Percentiles rank a stretch among this genome's conserved stretches.
Conservation (phyloP, 1,139 yeast species). For the Debaryomyces psychrophilus region DNA sequence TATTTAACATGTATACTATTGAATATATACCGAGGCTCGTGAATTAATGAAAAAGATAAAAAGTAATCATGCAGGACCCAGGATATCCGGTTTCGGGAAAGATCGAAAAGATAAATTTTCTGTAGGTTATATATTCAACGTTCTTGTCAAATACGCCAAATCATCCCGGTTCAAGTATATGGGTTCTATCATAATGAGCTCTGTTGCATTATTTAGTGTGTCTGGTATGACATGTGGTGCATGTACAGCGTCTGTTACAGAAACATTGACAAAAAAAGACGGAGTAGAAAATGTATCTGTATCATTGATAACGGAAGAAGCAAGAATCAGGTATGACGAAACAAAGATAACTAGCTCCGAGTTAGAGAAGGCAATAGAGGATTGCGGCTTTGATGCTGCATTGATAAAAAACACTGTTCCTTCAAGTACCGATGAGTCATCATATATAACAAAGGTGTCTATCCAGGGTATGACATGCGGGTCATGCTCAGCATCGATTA, state of each 20-base stretch:
- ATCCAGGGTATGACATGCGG: slow-evolving; percentile 45
- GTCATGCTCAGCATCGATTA: slow-evolving; percentile 45
- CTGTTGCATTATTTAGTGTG: slow-evolving; percentile 17
- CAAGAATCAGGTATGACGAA: slow-evolving; percentile 27
- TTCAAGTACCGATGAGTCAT: background rate
- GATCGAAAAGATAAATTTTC: slow-evolving; percentile 15
- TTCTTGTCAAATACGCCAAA: background rate
- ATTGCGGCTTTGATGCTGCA: slow-evolving; percentile 41
- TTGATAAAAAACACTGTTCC: slow-evolving; percentile 2
- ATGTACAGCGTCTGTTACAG: slow-evolving; percentile 36
- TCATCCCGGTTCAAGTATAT: background rate
- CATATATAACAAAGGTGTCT: slow-evolving; percentile 15
- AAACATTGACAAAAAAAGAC: slow-evolving; percentile 21
- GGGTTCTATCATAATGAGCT: slow-evolving; percentile 9
- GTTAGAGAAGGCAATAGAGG: slow-evolving; percentile 30
- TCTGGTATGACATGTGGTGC: slow-evolving; percentile 47
- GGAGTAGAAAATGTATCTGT: slow-evolving; percentile 34
- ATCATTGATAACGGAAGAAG: slow-evolving; percentile 43
- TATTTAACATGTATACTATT: background rate
- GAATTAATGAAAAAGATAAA: background rate
- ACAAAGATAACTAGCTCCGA: slow-evolving; percentile 14
- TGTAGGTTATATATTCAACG: background rate
- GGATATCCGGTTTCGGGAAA: slow-evolving; percentile 7
- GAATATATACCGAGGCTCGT: background rate
- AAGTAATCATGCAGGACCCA: background rate